phyloP scores from a whole-genome alignment of 768 basidiomycete genomes.

The Clathrus columnatus region DNA sequence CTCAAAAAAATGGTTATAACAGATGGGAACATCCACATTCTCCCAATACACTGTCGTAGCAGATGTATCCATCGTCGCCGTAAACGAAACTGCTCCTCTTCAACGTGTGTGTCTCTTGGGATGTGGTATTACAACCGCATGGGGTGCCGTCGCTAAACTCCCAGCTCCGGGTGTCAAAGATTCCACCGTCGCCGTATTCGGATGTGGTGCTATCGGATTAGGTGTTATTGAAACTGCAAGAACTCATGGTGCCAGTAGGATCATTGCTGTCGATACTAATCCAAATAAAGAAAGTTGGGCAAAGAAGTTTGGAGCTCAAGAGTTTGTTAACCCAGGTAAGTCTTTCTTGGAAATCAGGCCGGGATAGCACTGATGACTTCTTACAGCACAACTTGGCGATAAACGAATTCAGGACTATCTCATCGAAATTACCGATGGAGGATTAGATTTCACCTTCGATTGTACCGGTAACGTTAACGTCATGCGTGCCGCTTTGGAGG shows the following conservation, averaged over 20 bases:
- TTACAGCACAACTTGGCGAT: slow-evolving; percentile 53
- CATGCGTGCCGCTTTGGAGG: slow-evolving; percentile 92
- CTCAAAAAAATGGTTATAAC: not conserved
- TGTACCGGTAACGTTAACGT: slow-evolving; percentile 90
- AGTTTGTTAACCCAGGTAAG: slow-evolving; percentile 78
- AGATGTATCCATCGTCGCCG: slow-evolving; percentile 91
- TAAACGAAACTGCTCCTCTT: slow-evolving; percentile 77
- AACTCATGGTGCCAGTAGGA: slow-evolving; percentile 69
- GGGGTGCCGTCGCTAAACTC: slow-evolving; percentile 92
- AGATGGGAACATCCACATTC: slow-evolving; percentile 99
- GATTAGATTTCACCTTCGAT: slow-evolving; percentile 95
- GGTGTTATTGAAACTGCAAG: slow-evolving; percentile 80
- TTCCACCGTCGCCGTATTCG: slow-evolving; percentile 89
- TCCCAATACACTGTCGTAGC: slow-evolving; percentile 99
- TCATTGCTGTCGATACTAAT: slow-evolving; percentile 92
- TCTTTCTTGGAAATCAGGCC: not conserved
- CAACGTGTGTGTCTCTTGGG: slow-evolving; percentile 97
- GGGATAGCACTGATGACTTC: not conserved
- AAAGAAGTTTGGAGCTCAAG: slow-evolving; percentile 86
- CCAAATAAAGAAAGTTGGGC: slow-evolving; percentile 82
- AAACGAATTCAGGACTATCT: slow-evolving; percentile 84
- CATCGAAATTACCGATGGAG: slow-evolving; percentile 90
- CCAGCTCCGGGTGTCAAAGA: slow-evolving; percentile 59
- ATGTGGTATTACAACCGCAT: slow-evolving; percentile 96
- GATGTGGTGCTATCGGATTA: slow-evolving; percentile 93